Base-by-base conservation (phyloP, 1,139 yeast genomes). In the Yamadazyma triangularis region DNA sequence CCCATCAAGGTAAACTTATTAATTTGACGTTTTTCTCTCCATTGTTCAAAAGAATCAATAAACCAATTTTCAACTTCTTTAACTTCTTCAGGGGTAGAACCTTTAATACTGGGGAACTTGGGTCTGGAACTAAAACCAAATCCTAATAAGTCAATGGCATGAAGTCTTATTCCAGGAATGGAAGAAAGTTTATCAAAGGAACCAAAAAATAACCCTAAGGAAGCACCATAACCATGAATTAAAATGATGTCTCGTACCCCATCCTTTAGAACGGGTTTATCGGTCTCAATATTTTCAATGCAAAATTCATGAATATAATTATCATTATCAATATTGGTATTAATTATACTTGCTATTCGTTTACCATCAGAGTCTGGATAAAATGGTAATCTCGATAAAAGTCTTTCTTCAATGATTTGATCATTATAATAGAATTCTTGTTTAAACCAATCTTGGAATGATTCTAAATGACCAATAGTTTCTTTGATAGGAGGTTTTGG, bases 41-140 rank as follows among this genome's bases (percentile, higher is more conserved):
- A 91, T 39, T 64, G 65, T 50, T 91, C 97, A n/a, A 91, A 53
- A 1, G 89, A 66, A 43, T 86, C 94, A 22, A 82, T 65, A 45
- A 87, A 89, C 69, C 86, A 80, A 40, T 75, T 69, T 50, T 87
- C 95, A 10, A 81, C 76, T 40, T 70, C 68, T 13, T 52, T 41
- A 3, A 59, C 38, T 11, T 56, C 51, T 32, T 61, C 59, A 26
- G 56, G 53, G n/a, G 70, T 52, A 5, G 45, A 39, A 13, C 48
- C 31, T 1, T 53, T 44, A 15, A 60, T 54, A 6, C 50, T 41
- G 7, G 74, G 73, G 39, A 61, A 69, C 13, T 44, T 42, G 1
- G 72, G 71, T 35, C 75, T 48, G 4, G 71, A 51, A 18, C 68
- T 58, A 30, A 67, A 53, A 5, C 75, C 75, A 45, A 68, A 67